Evolutionary conservation across 2,329 filamentous ascomycete genomes (phyloP).

Genomic region (Ceratocystis albifundus): DNA sequence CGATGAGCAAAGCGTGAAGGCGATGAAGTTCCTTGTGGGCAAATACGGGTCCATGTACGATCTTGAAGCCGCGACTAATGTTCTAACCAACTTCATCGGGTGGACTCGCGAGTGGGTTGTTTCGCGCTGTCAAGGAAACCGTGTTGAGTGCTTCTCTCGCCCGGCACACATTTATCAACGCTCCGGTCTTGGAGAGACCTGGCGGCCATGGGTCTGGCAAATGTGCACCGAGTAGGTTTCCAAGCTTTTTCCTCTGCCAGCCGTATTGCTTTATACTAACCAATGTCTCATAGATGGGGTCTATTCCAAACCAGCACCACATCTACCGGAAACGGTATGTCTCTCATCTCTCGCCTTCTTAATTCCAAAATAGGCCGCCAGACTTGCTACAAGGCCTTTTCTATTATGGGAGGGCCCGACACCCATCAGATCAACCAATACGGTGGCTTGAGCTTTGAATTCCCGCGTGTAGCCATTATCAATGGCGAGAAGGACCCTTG

Average conservation of each 20-base stretch:
- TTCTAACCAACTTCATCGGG: constrained; percentile 44
- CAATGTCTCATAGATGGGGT: constrained; percentile 49
- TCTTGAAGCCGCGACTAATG: constrained; percentile 31
- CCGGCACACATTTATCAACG: constrained; percentile 27
- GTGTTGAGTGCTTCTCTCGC: constrained; percentile 33
- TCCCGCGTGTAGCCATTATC: constrained; percentile 63
- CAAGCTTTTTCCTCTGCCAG: neutral
- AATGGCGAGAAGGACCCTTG: constrained; percentile 73
- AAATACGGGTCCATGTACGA: constrained; percentile 35
- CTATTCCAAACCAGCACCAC: constrained; percentile 64
- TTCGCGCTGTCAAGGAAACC: constrained; percentile 26
- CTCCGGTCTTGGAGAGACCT: constrained; percentile 20
- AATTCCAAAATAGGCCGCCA: constrained; percentile 50
- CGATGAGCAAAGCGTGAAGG: constrained; percentile 26
- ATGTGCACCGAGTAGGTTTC: constrained; percentile 42
- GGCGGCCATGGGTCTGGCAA: constrained; percentile 39
- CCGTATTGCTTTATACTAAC: neutral
- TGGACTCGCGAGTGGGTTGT: constrained; percentile 31
- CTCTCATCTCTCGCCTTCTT: constrained; percentile 60
- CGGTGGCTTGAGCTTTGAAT: constrained; percentile 60
- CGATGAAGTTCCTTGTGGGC: constrained; percentile 30
- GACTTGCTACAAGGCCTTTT: constrained; percentile 57
- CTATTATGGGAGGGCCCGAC: constrained; percentile 53
- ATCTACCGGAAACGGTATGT: constrained; percentile 50
- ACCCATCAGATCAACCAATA: constrained; percentile 61